A percentile compares a stretch with the other conserved stretches of the same genome.
Conservation (phyloP, 805 yeast species). For the Yamadazyma endophytica region DNA sequence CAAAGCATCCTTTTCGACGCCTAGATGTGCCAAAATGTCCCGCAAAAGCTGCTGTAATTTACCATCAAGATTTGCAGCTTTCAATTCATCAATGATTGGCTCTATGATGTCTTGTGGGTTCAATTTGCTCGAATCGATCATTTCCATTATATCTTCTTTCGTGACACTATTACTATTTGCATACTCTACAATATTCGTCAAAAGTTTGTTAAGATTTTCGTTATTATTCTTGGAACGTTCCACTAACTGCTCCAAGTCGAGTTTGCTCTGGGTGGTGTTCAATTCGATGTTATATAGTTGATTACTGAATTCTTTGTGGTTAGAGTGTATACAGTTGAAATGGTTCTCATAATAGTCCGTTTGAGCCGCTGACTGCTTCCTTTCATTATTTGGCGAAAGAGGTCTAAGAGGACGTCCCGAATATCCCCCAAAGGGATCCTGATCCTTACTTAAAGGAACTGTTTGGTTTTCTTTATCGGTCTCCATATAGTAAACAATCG, state of each 20-base stretch:
- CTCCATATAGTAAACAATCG: too few species aligned
- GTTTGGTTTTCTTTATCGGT: background rate
- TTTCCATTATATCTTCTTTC: constrained; percentile 12
- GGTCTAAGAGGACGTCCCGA: constrained; percentile 19
- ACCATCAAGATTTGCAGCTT: constrained; percentile 19
- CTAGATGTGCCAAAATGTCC: constrained; percentile 2
- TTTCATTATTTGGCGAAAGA: constrained; percentile 21
- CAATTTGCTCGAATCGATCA: constrained; percentile 9
- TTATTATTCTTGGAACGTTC: constrained; percentile 40
- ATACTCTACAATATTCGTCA: constrained; percentile 30
- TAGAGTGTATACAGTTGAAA: constrained; percentile 23
- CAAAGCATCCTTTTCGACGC: background rate
- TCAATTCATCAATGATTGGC: constrained; percentile 23
- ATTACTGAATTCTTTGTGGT: constrained; percentile 23
- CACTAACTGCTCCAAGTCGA: constrained; percentile 31
- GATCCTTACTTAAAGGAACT: background rate
- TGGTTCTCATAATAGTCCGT: constrained; percentile 16
- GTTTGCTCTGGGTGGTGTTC: constrained; percentile 30
- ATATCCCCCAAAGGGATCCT: constrained; percentile 1
- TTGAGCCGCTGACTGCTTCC: background rate
- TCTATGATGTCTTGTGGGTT: constrained; percentile 16
- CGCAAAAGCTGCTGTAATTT: constrained; percentile 6
- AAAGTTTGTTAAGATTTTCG: constrained; percentile 30
- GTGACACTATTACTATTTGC: constrained; percentile 23
- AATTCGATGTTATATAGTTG: constrained; percentile 27